Percentiles rank a stretch among this genome's conserved stretches.
phyloP scores from a whole-genome alignment of 148 eudicot species.

The Camellia lanceoleosa region DNA sequence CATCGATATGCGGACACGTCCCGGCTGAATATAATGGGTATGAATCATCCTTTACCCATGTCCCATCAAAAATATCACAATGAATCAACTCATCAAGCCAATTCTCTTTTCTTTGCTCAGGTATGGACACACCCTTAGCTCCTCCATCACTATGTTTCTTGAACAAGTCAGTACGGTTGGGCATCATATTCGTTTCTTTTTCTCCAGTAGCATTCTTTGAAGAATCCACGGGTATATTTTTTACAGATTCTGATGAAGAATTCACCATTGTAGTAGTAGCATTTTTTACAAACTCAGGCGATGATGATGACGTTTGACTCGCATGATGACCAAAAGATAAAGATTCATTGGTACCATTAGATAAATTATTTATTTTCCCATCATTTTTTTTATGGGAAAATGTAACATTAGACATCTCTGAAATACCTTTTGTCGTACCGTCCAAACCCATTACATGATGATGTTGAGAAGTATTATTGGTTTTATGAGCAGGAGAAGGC shows the following conservation, averaged over 20 bases:
- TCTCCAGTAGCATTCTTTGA: not conserved
- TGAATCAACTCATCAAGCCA: conserved; percentile 28
- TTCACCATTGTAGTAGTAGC: not conserved
- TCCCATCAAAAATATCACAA: conserved; percentile 69
- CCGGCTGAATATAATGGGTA: conserved; percentile 61
- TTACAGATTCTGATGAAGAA: not conserved
- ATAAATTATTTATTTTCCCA: not conserved
- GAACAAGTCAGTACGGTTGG: not conserved
- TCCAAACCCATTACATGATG: not conserved
- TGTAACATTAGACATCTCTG: not conserved
- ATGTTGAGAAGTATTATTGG: not conserved
- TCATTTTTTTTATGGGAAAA: not conserved
- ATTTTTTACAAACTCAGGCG: not conserved
- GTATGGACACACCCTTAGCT: not conserved
- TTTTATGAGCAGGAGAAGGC: not conserved
- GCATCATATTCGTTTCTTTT: not conserved
- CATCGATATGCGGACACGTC: conserved; percentile 68
- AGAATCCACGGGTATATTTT: not conserved
- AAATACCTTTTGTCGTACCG: not conserved
- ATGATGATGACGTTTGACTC: conserved; percentile 2
- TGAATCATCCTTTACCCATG: conserved; percentile 68
- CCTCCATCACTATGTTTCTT: conserved; percentile 32
- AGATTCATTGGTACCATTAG: not conserved
- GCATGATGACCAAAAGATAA: not conserved
- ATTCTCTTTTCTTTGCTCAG: conserved; percentile 7